Evolutionary conservation across 345 rosid species (phyloP), one percentile per base, ranked within the genome.

Genomic region (Geranium rotundifolium): DNA sequence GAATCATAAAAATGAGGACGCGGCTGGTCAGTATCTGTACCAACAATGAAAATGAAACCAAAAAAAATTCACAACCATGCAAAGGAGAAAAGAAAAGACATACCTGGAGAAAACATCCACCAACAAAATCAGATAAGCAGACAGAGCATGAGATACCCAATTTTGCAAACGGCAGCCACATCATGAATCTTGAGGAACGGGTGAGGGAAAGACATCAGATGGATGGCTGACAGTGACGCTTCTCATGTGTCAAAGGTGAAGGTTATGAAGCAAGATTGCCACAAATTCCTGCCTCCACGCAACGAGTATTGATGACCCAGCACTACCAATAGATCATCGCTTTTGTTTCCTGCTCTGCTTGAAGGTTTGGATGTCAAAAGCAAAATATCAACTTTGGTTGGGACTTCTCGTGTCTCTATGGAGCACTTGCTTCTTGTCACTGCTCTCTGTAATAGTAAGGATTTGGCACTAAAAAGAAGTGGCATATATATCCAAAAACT

Each of bases 211-310:
- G 46, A 56, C 55, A 55, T 18, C 71, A 65, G 1, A 69, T 46
- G 41, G 76, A 72, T 18, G 61, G n/a, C n/a, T n/a, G n/a, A n/a
- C 56, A 0, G 71, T 69, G 23, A 50, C 76, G 49, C 76, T 68
- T 60, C 72, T 72, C 76, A 67, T 56, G 65, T 72, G 27, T 23
- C 76, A 59, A 67, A 68, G 8, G 72, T 72, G 27, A 72, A 16
- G 2, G 72, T 56, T 20, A 23, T 67, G 63, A 37, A 60, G 10
- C 66, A 72, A 56, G 64, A 29, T 56, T 41, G 49, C 19, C 62
- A 41, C 39, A 72, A 46, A 27, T 69, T 60, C 30, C 30, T 8
- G 69, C 76, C 76, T 10, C 68, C 76, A 4, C 63, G 34, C 16
- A 54, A 50, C 7, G 61, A 67, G 60, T 57, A 73, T 13, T 65